phyloP scores from a whole-genome alignment of 1,139 yeast species.

The Hemisphaericaspora xylofermentans region DNA sequence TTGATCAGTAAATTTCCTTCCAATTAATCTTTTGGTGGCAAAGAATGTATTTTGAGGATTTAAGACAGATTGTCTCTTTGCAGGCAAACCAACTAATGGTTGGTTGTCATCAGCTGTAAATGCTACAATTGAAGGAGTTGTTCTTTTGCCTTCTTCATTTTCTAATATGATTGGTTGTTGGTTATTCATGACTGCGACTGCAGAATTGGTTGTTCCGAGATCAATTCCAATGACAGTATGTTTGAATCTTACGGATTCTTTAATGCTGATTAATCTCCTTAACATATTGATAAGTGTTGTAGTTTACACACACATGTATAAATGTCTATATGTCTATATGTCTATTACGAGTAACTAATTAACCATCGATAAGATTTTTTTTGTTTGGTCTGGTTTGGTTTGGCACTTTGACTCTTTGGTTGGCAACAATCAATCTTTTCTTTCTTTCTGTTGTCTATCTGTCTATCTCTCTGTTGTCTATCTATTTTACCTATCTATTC shows the following conservation, averaged over 20 bases:
- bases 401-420: background rate
- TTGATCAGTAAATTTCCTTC: conserved; percentile 59
- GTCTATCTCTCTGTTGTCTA: too few relatives aligned
- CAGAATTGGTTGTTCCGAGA: conserved; percentile 79
- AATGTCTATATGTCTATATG: background rate
- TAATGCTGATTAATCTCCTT: background rate
- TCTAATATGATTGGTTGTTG: conserved; percentile 57
- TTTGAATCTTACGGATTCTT: conserved; percentile 8
- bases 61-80: conserved; percentile 64
- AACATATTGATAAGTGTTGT: conserved; percentile 3
- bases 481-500: too few relatives aligned
- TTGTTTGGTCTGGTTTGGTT: too few relatives aligned
- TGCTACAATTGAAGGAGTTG: conserved; percentile 75
- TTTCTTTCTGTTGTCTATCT: too few relatives aligned
- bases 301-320: background rate
- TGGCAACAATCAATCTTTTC: too few relatives aligned
- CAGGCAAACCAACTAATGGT: conserved; percentile 59
- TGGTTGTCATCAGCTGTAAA: conserved; percentile 34
- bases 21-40: conserved; percentile 74
- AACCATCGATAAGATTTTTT: too few relatives aligned
- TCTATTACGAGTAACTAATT: too few relatives aligned
- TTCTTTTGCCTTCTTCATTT: conserved; percentile 65
- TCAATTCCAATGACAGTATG: conserved; percentile 69
- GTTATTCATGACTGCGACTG: conserved; percentile 66
- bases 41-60: conserved; percentile 70